Evolutionary conservation across 2,329 filamentous ascomycete genomes (phyloP), one percentile per base, ranked within the genome.

Genomic region (Microdochium bolleyi): DNA sequence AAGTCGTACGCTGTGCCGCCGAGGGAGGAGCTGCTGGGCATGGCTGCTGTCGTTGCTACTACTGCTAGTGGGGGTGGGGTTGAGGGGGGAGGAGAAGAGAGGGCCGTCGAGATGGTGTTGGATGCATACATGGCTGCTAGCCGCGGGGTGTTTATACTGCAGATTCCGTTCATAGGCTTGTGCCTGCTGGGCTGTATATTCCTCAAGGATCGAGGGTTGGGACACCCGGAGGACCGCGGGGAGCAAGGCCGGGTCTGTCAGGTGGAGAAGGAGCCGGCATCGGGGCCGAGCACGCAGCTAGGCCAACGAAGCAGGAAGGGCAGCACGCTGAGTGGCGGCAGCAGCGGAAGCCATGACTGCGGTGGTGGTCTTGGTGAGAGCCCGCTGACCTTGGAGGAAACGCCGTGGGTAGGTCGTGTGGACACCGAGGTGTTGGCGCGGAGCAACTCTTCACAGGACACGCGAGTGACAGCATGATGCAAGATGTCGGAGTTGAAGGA

Each of bases 91-190:
- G 37, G 5, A 5, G 48, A 49, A 7, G 48, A 13, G 5, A 61
- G 65, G 1, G 65, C 63, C 14, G 16, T 46, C 3, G 41, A 7
- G n/a, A 11, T 19, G 41, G 73, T 83, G 2, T 55, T 78, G 8
- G 57, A 69, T 38, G 75, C 79, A 0, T 83, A 83, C 61, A 75
- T 76, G 61, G 66, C 67, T 10, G 82, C 78, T 0, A 82, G 75
- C 22, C 70, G 72, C 27, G 72, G 73, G 0, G 79, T 84, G 0
- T 85, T 84, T 55, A 74, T 78, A 24, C 62, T 82, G 38, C 79
- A 79, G 61, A 72, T 79, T 0, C 80, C 80, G 0, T 56, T 83
- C 3, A 75, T 80, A 9, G 78, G 72, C 0, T 49, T 73, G 0
- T 80, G 76, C 55, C 67, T 83, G 11, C 48, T 77, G 7, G 65